Percentiles rank a stretch among this genome's conserved stretches.
Conservation (phyloP, 2,329 filamentous ascomycete genomes). For the Colletotrichum aenigma region DNA sequence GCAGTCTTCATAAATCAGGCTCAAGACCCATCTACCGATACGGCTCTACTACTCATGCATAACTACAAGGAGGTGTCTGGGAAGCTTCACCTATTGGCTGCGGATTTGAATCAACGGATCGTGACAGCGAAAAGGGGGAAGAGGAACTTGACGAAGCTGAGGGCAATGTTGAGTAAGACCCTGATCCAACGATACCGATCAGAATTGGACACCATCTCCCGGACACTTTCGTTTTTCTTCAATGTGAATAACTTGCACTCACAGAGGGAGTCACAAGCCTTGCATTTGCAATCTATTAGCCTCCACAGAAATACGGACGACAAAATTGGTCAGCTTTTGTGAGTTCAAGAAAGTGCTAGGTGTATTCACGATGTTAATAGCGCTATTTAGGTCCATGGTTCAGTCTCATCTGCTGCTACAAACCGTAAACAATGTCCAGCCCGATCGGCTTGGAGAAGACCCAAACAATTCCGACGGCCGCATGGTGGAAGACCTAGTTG, state of each 20-base stretch:
- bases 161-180: not conserved
- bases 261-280: not conserved
- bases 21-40: not conserved
- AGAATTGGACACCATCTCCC: not conserved
- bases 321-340: not conserved
- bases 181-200: rapidly evolving
- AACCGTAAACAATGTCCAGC: not conserved
- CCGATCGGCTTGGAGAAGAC: rapidly evolving
- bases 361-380: rapidly evolving
- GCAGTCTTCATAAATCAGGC: not conserved
- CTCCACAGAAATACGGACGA: not conserved
- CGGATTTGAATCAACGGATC: not conserved
- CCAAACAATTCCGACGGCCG: rapidly evolving
- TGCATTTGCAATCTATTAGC: not conserved
- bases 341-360: rapidly evolving
- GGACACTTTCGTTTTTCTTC: not conserved
- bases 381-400: not conserved
- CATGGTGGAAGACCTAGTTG: rapidly evolving
- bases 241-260: not conserved
- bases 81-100: not conserved
- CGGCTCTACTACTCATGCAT: not conserved
- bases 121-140: not conserved
- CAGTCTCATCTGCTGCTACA: not conserved
- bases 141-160: not conserved
- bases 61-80: not conserved